Base-by-base conservation (phyloP, 257 asterid species). In the Paraleonurus japonicus region DNA sequence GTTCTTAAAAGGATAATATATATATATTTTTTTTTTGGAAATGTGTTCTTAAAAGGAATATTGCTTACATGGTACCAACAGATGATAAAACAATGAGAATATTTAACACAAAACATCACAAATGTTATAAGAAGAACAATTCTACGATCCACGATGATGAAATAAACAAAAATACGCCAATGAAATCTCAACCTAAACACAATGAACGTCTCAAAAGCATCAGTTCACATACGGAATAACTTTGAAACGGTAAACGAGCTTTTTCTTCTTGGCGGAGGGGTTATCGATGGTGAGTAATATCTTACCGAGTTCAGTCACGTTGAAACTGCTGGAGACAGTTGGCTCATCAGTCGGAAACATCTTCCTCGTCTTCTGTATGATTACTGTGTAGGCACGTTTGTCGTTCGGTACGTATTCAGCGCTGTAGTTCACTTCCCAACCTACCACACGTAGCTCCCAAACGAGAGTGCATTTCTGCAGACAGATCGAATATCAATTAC, bases 361-460 rank as follows among this genome's bases (percentile, higher is more conserved):
- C 84, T 70, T 93, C 81, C 89, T 79, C 8, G 87, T 73, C 84
- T 93, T 93, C 50, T 93, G 89, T 63, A 93, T 85, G 71, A 90
- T 83, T 11, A 93, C 81, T 1, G 90, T 88, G 78, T 92, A 92
- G 33, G 75, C 83, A 27, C 83, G 79, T 13, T 78, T 83, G 4
- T 78, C 65, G 9, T 82, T 83, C 16, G 97, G 98, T 37, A 89
- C 87, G 11, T 51, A 90, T 67, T 93, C 98, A 0, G 98, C 92
- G 33, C 96, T 78, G 78, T 90, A 93, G 79, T 84, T 90, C 79
- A 88, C 97, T 63, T 89, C 98, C 98, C 98, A 90, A 32, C 98
- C 96, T 33, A 93, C 88, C 1, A 90, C 98, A 16, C 98, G 86
- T 32, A 90, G 84, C 91, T 93, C 98, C 98, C 98, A 93, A 16